Base-by-base conservation (phyloP, 2,329 filamentous ascomycete species). In the Verticillium zaregamsianum region DNA sequence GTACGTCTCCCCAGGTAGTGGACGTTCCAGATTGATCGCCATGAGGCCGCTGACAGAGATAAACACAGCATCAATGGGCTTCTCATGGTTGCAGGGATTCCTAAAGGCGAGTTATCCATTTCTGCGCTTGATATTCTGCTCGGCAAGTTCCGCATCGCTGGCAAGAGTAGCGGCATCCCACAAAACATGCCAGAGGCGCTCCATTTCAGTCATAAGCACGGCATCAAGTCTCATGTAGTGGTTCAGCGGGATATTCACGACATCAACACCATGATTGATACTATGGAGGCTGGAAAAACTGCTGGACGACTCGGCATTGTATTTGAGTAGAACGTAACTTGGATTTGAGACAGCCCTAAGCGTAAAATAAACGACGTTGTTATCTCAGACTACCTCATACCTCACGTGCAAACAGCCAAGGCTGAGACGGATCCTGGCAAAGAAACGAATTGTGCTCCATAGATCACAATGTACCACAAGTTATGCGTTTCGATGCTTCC, bases 31-130 rank as follows among this genome's bases (percentile, higher is more conserved):
- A 35, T 35, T 35, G 33, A 35, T 35, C 9, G 4, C 2, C 33
- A 2, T 5, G 33, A 9, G 14, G 14, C 33, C 9, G 33, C 33
- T 35, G 33, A 35, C 33, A 35, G 9, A 14, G 3, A 14, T 3
- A 35, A 11, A 3, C 8, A 35, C 33, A 23, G 66, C 73, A 39
- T 66, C 74, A 3, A 72, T 74, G 9, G 77, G 76, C 8, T 67
- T 75, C 63, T 80, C 55, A 78, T 80, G 78, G 69, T 79, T 6
- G 73, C 79, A 57, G 77, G 78, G 3, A 74, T 79, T 56, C 71
- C 76, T 4, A 67, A 70, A 0, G 71, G 76, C 57, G 68, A 71
- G 5, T 61, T 80, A 7, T 68, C 71, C 54, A 68, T 76, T 58
- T 73, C 69, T 23, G 73, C 73, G 2, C 74, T 78, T 64, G 77